Conservation (phyloP, 2,329 filamentous ascomycete genomes). For the Tympanopsis confertula region DNA sequence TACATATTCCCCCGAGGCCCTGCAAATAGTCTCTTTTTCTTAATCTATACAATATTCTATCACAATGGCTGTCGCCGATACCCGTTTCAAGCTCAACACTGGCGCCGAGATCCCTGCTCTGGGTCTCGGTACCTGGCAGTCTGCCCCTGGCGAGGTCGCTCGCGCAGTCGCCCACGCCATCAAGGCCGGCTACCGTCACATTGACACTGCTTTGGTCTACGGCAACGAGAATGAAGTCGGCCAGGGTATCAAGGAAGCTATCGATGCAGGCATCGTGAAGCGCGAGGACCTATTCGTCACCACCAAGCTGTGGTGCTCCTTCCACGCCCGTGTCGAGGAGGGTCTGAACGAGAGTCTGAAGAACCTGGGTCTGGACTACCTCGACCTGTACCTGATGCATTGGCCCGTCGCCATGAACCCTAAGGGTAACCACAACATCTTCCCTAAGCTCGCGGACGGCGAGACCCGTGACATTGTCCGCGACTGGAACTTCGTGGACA, state of each 20-base stretch:
- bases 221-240: constrained; percentile 77
- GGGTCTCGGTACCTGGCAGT: constrained; percentile 59
- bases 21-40: no score
- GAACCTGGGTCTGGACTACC: constrained; percentile 65
- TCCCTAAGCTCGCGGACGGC: constrained; percentile 66
- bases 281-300: constrained; percentile 74
- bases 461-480: constrained; percentile 56
- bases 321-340: constrained; percentile 58
- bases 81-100: constrained; percentile 50
- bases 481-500: constrained; percentile 60
- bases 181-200: constrained; percentile 41
- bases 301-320: constrained; percentile 77
- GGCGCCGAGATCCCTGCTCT: constrained; percentile 51
- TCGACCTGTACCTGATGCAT: constrained; percentile 74
- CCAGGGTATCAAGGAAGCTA: constrained; percentile 62
- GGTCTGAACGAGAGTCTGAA: constrained; percentile 63
- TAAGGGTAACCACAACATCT: constrained; percentile 61
- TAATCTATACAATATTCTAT: no score
- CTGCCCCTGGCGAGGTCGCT: constrained; percentile 43
- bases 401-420: constrained; percentile 77
- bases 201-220: constrained; percentile 69
- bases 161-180: constrained; percentile 47
- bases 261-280: constrained; percentile 56
- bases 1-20: no score
- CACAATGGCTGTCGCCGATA: constrained; percentile 37